phyloP scores from a whole-genome alignment of 2,329 filamentous ascomycete genomes.

The Aspergillus novoparasiticus region DNA sequence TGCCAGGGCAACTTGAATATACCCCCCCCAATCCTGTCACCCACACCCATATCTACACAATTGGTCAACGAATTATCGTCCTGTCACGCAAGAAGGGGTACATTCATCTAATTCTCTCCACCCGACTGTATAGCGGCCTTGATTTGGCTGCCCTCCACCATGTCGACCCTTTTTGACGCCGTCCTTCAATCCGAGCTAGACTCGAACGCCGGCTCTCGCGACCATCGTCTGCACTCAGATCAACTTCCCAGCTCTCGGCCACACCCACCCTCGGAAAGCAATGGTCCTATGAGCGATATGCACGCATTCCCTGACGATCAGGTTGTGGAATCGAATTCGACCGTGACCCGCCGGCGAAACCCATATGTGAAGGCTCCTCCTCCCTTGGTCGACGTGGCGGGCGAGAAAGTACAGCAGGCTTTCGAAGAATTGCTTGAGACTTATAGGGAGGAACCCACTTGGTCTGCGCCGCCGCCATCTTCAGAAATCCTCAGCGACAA shows the following conservation, averaged over 20 bases:
- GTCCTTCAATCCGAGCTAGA: conserved; percentile 46
- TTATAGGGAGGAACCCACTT: conserved; percentile 59
- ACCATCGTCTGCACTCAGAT: conserved; percentile 37
- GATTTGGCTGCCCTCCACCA: conserved; percentile 29
- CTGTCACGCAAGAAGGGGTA: neutral
- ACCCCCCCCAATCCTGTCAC: neutral
- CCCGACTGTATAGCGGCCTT: conserved; percentile 21
- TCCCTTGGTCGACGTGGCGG: conserved; percentile 61
- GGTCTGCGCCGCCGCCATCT: conserved; percentile 54
- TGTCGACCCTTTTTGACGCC: conserved; percentile 47
- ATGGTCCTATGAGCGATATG: conserved; percentile 57
- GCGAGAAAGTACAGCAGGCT: conserved; percentile 62
- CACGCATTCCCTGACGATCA: conserved; percentile 65
- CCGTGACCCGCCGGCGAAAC: conserved; percentile 50
- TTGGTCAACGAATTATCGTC: conserved; percentile 5
- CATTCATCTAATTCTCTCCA: neutral
- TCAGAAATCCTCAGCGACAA: conserved; percentile 61
- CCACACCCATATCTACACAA: conserved; percentile 1
- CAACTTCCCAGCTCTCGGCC: conserved; percentile 58
- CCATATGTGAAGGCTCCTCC: conserved; percentile 58
- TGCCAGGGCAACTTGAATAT: neutral
- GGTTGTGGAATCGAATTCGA: conserved; percentile 57
- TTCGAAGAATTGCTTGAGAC: conserved; percentile 67
- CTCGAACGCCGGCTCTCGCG: conserved; percentile 34
- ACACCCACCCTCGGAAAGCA: conserved; percentile 53